Base-by-base conservation (phyloP, 768 basidiomycete species). In the Lactarius psammicola region DNA sequence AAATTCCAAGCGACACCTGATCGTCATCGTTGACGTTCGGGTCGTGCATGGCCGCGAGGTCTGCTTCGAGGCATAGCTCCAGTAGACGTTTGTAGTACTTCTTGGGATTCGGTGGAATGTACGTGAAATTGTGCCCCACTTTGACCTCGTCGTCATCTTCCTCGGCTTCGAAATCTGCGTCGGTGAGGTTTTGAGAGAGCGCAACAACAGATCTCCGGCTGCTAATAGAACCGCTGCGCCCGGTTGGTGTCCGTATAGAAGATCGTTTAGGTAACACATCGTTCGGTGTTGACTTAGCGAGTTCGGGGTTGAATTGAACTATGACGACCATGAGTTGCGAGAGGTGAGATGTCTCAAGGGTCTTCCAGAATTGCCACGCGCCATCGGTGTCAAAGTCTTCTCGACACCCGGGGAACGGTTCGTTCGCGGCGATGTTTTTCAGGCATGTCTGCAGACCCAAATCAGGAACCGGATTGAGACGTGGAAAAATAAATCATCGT, bases 1-100 rank as follows among this genome's bases (percentile, higher is more conserved):
- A 77, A 63, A 99, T 98, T 8, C 93, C 92, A 42, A 98, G 79
- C 0, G 95, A 92, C 18, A 99, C 96, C 78, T 98, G 95, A 70
- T 98, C 93, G 70, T 93, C 90, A 70, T 94, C 93, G 55, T 94
- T 89, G n/a, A 98, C 88, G 64, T 91, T 90, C 5, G 92, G 90
- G 55, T 89, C 89, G 57, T 90, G 81, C 91, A 99, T 94, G 42
- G 87, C 84, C 72, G 94, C 92, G 64, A 98, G 79, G 74, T 99
- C 97, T 31, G 84, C 82, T 30, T 88, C 81, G 55, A 99, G 84
- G 73, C 94, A 94, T 62, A 84, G 80, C 74, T 93, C 88, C 33
- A 97, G 82, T 18, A 98, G 82, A 13, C 91, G 85, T 69, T 87
- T 86, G 80, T 96, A 99, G 75, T 84, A 92, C 71, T 85, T 87